Base-by-base conservation (phyloP, 495 filamentous ascomycete genomes). In the Hypoxylon rickii region DNA sequence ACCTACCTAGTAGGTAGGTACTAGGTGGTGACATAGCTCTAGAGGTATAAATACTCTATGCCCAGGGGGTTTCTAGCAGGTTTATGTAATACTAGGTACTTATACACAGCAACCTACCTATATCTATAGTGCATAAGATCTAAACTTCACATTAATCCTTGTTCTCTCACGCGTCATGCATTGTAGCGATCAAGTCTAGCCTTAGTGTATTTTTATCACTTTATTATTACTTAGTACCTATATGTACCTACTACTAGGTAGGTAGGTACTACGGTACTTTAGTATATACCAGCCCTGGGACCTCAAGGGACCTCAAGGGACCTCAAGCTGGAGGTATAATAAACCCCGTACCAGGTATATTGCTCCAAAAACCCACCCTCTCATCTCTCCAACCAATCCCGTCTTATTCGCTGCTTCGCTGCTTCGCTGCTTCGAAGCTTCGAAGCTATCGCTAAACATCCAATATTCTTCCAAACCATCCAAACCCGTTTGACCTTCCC, bases 161-260 rank as follows among this genome's bases (percentile, higher is more conserved):
- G 54, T 51, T 55, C 37, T 18, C 20, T 55, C 51, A 43, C 58
- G 58, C 58, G 58, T 61, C 58, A 61, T 61, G 58, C 58, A 61
- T 41, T 26, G 24, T 34, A 34, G 4, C 5, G 3, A 54, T 55
- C 45, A 49, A 60, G 11, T 19, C 33, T 49, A 37, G n/a, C 26
- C 31, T 44, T 44, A n/a, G n/a, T n/a, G n/a, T n/a, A n/a, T n/a
- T n/a, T n/a, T n/a, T n/a, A n/a, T n/a, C n/a, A n/a, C n/a, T n/a
- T n/a, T n/a, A n/a, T n/a, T n/a, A 40, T 40, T 52, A 16, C 39
- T 7, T 18, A 34, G 5, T 34, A 31, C n/a, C n/a, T n/a, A n/a
- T n/a, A n/a, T n/a, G n/a, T 50, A 29, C 24, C 24, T 29, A 29
- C 33, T 50, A 50, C 36, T 29, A 40, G 7, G 7, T n/a, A 34